Base-by-base conservation (phyloP, 2,329 filamentous ascomycete species). In the Exophiala lecanii-corni region DNA sequence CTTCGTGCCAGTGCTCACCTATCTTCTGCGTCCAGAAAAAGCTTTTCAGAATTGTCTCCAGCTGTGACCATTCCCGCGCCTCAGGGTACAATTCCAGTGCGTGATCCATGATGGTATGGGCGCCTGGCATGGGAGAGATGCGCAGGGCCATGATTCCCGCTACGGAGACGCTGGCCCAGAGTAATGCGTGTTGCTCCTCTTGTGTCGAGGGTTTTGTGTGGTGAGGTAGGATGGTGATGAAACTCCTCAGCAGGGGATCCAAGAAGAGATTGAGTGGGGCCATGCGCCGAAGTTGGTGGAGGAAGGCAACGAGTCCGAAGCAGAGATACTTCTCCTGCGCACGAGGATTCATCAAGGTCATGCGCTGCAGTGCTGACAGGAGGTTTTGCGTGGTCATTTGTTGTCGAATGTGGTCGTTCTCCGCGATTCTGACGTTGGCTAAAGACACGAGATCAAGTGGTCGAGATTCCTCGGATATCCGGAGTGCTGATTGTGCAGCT, bases 201-300 rank as follows among this genome's bases (percentile, higher is more conserved):
- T 17, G 12, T 10, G 41, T 26, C 4, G 28, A 28, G 3, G 49
- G 37, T 26, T 40, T 50, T 5, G 44, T 7, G 19, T 54, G 49
- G 12, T n/a, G 23, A 6, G 45, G 47, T 9, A 54, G 28, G 4
- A 45, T 42, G 13, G 35, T 39, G 15, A 55, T 44, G 34, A 54
- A 52, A 5, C 44, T 40, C 26, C 45, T 41, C n/a, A 55, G 47
- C 15, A 51, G 42, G 7, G 51, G 53, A 32, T 55, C 53, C 20
- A 53, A 49, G 45, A 55, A 55, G 18, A 55, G 28, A 15, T 45
- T 54, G 13, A 51, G 40, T 10, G 47, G 41, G 5, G 28, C 16
- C 3, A 54, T 40, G 9, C 43, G 18, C 6, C 51, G 49, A 10
- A 50, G 35, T 36, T 55, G 51, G 23, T 52, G 47, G 9, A 44